phyloP scores from a whole-genome alignment of 352 stramenopile genomes.

The Pythium rishiriense region DNA sequence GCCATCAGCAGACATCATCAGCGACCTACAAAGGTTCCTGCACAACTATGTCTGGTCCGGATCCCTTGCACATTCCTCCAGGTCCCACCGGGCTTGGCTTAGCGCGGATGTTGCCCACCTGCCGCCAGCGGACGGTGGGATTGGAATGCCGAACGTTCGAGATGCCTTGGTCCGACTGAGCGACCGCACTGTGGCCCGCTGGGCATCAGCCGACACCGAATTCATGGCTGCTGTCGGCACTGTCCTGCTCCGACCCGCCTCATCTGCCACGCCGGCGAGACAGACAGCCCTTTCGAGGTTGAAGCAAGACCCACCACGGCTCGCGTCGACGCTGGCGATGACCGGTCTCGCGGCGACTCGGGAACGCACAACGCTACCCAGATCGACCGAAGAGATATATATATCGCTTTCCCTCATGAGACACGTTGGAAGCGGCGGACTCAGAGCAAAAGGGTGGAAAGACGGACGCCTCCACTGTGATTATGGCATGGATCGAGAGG shows the following conservation, averaged over 20 bases:
- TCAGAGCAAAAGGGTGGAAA: no score
- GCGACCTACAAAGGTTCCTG: background rate
- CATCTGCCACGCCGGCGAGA: background rate
- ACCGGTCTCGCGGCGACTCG: no score
- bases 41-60: conserved; percentile 6
- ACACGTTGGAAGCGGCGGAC: no score
- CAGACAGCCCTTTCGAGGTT: background rate
- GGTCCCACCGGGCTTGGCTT: background rate
- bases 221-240: background rate
- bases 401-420: no score
- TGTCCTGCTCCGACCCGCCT: background rate
- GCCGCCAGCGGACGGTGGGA: background rate
- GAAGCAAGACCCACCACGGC: no score
- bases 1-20: background rate
- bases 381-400: no score
- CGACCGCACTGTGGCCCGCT: background rate
- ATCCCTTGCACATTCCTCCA: background rate
- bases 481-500: no score
- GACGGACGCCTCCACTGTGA: no score
- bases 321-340: no score
- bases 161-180: background rate
- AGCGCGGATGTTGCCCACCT: background rate
- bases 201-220: background rate
- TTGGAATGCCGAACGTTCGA: background rate
- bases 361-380: no score